Evolutionary conservation across 2,329 filamentous ascomycete genomes (phyloP), one percentile per base, ranked within the genome.

Genomic region (Trichophyton mentagrophytes): DNA sequence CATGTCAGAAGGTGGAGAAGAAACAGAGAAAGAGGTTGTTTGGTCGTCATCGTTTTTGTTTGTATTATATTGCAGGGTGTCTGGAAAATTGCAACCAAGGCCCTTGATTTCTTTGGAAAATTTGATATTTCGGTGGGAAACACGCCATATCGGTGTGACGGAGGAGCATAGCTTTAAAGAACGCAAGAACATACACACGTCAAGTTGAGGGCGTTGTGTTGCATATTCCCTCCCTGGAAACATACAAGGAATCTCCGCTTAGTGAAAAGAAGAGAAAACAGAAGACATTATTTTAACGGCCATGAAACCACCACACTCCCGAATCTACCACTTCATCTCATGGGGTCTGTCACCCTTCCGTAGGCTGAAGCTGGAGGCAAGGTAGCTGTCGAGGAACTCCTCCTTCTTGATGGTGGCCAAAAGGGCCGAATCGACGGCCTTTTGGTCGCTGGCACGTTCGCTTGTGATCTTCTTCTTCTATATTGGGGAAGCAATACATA

Each of bases 321-420:
- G 22, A 42, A 56, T 62, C 57, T 96, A 99, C 86, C 92, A 99
- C 82, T 89, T 89, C 93, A 99, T 97, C 86, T 95, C 89, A 83
- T 99, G 93, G 81, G 93, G 93, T 87, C 92, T 91, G 85, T 99
- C 92, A 76, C 93, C 93, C 84, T 91, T 96, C 82, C 92, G 89
- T 80, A 99, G 87, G 86, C 89, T 95, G 89, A 99, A 99, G 77
- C 87, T 90, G 79, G 87, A 89, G 76, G 84, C 84, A 72, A 99
- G 89, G 86, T 99, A 99, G 82, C 87, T 89, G 77, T 85, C 80
- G 72, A 99, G 88, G 80, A 92, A 82, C 71, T 90, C 88, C 79
- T 95, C 90, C 87, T 97, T 96, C 89, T 97, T 97, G 84, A 99
- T 93, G 80, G 82, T 88, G 79, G 89, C 85, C 73, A 99, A 80